phyloP scores from a whole-genome alignment of 2,329 filamentous ascomycete genomes.

The Fusarium sp. region DNA sequence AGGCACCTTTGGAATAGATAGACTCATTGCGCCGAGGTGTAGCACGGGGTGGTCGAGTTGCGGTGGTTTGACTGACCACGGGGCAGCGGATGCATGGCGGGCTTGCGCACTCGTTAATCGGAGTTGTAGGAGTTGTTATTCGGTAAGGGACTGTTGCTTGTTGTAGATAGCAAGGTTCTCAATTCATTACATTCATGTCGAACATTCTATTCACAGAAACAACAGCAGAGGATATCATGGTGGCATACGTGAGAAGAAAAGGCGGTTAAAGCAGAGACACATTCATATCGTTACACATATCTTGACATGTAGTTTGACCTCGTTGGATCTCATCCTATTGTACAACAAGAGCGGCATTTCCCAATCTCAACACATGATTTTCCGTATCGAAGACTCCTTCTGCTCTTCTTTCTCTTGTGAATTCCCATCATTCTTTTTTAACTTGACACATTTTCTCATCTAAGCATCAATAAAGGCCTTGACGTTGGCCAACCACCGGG shows the following conservation, averaged over 20 bases:
- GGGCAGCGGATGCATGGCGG: conserved; percentile 38
- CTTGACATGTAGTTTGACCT: conserved; percentile 35
- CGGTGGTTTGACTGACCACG: conserved; percentile 3
- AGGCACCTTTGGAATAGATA: conserved; percentile 43
- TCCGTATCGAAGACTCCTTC: conserved; percentile 19
- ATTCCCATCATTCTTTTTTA: background rate
- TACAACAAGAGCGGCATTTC: conserved; percentile 46
- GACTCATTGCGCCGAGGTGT: conserved; percentile 34
- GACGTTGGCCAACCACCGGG: conserved; percentile 87
- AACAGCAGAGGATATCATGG: background rate
- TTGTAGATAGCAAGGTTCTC: conserved; percentile 34
- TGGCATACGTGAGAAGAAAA: background rate
- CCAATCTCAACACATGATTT: conserved; percentile 32
- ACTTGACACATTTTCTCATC: background rate
- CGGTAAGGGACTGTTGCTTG: conserved; percentile 29
- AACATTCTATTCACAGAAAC: background rate
- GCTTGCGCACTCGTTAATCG: conserved; percentile 43
- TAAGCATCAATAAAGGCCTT: conserved; percentile 85
- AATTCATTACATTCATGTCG: conserved; percentile 23
- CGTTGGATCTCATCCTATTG: conserved; percentile 39
- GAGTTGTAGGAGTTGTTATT: conserved; percentile 44
- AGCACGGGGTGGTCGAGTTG: conserved; percentile 2
- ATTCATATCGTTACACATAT: conserved; percentile 41
- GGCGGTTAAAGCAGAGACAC: conserved; percentile 3
- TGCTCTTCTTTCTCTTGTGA: conserved; percentile 18